Conservation (phyloP, 768 basidiomycete species). For the Leccinum longicurvipes region DNA sequence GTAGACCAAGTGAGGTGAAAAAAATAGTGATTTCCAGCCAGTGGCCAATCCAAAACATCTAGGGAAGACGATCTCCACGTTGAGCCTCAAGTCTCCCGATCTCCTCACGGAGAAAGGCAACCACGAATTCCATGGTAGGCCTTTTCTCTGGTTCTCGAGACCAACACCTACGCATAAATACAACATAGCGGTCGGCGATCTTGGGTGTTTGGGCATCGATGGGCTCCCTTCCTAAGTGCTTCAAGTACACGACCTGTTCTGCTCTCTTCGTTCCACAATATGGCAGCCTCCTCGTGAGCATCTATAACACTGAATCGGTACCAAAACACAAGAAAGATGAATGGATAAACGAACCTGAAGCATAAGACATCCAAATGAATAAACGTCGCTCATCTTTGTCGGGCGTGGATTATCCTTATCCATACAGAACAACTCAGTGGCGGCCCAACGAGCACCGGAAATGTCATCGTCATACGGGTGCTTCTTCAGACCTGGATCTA, state of each 20-base stretch:
- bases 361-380: slow-evolving; percentile 15
- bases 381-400: slow-evolving; percentile 14
- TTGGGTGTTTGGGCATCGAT: slow-evolving; percentile 8
- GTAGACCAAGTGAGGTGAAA: no score
- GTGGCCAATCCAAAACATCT: no score
- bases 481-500: background rate
- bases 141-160: slow-evolving; percentile 7
- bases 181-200: background rate
- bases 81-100: background rate
- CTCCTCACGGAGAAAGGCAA: slow-evolving; percentile 1
- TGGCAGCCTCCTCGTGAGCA: slow-evolving; percentile 6
- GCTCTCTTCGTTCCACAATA: slow-evolving; percentile 7
- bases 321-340: background rate
- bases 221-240: slow-evolving; percentile 11
- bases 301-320: background rate
- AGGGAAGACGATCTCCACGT: background rate
- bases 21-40: no score
- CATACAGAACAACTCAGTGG: slow-evolving; percentile 7
- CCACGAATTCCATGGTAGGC: slow-evolving; percentile 7
- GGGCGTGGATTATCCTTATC: background rate
- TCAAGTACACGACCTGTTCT: slow-evolving; percentile 15
- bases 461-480: background rate
- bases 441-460: slow-evolving; percentile 10
- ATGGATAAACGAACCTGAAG: slow-evolving; percentile 8
- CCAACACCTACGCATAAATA: slow-evolving; percentile 11